A percentile compares a stretch with the other conserved stretches of the same genome.
phyloP scores from a whole-genome alignment of 2,329 filamentous ascomycete genomes.

The Coniochaeta prunicola region DNA sequence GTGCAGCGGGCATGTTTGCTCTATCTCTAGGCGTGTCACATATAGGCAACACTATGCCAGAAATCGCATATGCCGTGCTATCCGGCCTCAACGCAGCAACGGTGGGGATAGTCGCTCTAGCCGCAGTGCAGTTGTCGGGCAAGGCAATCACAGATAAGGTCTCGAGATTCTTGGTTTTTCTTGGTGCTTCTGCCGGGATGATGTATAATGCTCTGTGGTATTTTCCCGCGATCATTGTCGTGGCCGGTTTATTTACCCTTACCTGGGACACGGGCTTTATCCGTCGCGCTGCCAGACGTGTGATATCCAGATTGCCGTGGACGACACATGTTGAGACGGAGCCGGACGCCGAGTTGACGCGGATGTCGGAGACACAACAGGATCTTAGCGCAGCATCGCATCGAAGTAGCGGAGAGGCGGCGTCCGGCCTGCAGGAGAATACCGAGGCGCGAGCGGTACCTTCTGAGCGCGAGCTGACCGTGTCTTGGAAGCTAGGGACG shows the following conservation, averaged over 20 bases:
- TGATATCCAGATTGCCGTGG: constrained; percentile 26
- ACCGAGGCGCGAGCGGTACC: constrained; percentile 24
- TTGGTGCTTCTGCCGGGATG: constrained; percentile 56
- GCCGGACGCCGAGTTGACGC: neutral
- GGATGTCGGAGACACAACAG: neutral
- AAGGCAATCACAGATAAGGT: constrained; percentile 61
- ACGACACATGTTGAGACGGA: constrained; percentile 23
- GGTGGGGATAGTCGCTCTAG: constrained; percentile 64
- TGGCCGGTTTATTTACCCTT: constrained; percentile 44
- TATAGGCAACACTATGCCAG: constrained; percentile 51
- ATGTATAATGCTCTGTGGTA: constrained; percentile 71
- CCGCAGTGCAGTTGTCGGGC: constrained; percentile 58
- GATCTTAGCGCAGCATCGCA: neutral
- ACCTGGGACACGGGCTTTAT: constrained; percentile 38
- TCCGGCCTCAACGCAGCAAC: constrained; percentile 67
- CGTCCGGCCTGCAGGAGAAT: neutral
- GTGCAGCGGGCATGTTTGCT: constrained; percentile 62
- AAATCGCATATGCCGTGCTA: constrained; percentile 59
- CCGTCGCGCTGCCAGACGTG: neutral
- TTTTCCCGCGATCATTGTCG: constrained; percentile 57
- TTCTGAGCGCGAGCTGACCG: constrained; percentile 22
- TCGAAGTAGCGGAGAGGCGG: neutral
- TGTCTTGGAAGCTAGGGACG: constrained; percentile 38
- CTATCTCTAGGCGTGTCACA: constrained; percentile 57
- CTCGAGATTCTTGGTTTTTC: constrained; percentile 56